phyloP scores from a whole-genome alignment of 192 early-diverging fungal species.

The Funneliformis geosporum region DNA sequence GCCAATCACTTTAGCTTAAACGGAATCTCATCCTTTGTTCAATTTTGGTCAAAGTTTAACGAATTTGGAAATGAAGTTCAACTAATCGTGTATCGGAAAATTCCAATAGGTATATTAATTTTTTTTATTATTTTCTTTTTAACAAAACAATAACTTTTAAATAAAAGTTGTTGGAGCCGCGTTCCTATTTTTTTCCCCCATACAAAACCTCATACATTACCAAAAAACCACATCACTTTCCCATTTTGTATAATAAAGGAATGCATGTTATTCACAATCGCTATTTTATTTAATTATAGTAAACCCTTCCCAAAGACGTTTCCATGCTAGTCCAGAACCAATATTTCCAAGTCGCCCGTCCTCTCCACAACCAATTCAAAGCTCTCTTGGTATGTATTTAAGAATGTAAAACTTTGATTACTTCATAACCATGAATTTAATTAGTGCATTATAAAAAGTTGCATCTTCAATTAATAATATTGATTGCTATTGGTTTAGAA shows the following conservation, averaged over 20 bases:
- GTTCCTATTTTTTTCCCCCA: too few species aligned
- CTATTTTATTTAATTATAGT: constrained; percentile 7
- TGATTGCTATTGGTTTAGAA: background rate
- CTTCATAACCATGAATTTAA: background rate
- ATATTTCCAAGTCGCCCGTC: too few species aligned
- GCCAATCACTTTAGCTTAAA: background rate
- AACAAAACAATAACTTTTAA: too few species aligned
- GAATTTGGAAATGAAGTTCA: background rate
- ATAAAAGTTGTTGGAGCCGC: too few species aligned
- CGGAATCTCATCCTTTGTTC: background rate
- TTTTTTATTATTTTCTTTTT: too few species aligned
- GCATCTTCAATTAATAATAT: background rate
- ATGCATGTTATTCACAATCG: background rate
- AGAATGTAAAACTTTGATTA: background rate
- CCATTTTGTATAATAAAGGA: background rate
- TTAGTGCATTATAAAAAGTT: background rate
- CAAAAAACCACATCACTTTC: background rate
- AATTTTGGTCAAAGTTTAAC: constrained; percentile 7
- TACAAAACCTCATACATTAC: background rate
- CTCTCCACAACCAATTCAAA: too few species aligned
- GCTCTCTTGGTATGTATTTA: background rate
- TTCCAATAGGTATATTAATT: too few species aligned
- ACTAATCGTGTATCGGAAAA: background rate
- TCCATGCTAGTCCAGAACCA: background rate
- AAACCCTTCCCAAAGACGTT: background rate